Conservation (phyloP, 2,329 filamentous ascomycete genomes). For the Trichoderma sp. region DNA sequence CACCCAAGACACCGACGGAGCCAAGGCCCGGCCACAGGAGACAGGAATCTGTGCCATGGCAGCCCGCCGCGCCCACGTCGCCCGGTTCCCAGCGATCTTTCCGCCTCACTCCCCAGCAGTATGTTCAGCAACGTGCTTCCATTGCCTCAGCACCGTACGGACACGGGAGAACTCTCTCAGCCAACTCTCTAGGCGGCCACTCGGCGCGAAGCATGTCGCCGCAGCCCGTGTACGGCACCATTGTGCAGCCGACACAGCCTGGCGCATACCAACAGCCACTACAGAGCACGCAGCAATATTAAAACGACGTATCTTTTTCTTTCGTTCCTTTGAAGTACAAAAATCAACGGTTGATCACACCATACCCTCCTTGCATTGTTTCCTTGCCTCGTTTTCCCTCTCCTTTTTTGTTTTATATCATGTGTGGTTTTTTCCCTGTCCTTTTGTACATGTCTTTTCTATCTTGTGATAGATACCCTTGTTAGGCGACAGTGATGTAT, state of each 20-base stretch:
- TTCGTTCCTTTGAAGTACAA: neutral
- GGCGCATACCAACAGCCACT: constrained; percentile 12
- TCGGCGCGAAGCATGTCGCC: constrained; percentile 29
- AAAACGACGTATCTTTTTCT: constrained; percentile 37
- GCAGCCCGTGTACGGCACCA: constrained; percentile 27
- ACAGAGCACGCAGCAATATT: constrained; percentile 31
- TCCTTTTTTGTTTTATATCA: neutral
- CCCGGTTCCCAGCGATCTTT: constrained; percentile 43
- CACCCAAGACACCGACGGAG: constrained; percentile 35
- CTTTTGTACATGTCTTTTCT: constrained; percentile 3
- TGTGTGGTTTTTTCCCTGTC: neutral
- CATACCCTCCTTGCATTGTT: constrained; percentile 1
- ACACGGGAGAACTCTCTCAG: constrained; percentile 59
- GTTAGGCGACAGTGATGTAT: constrained; percentile 3
- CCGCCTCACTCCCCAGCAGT: constrained; percentile 72
- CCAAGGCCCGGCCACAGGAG: constrained; percentile 38
- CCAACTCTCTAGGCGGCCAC: constrained; percentile 41
- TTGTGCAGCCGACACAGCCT: constrained; percentile 32
- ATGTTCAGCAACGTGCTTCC: constrained; percentile 72
- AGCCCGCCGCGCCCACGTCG: constrained; percentile 63
- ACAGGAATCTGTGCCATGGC: constrained; percentile 67
- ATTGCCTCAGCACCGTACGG: constrained; percentile 53
- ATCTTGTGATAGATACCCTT: constrained; percentile 11
- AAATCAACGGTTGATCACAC: neutral
- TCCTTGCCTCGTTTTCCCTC: neutral